Evolutionary conservation across 1,139 yeast species (phyloP), one percentile per base, ranked within the genome.

Genomic region (Zygosaccharomyces sapae): DNA sequence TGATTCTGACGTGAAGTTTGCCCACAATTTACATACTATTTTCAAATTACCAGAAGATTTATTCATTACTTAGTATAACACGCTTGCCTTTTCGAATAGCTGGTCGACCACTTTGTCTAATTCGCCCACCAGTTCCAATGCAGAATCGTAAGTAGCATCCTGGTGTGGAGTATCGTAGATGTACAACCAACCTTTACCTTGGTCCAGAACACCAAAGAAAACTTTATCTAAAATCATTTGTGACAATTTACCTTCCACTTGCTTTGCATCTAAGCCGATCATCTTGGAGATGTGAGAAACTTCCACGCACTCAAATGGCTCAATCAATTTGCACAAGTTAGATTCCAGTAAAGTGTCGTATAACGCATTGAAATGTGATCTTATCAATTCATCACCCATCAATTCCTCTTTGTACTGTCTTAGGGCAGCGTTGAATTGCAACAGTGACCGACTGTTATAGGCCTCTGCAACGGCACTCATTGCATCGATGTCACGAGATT

Each of bases 171-270:
- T 88, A 52, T 88, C 95, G 62, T 87, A 92, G 50, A 92, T 81
- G 57, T 89, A 83, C 58, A 92, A 77, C 96, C 97, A 92, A 5
- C 98, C 98, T 66, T 90, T 90, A 41, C 98, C 98, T 72, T 92
- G 99, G 67, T 92, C 98, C 59, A 92, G 75, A 40, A 94, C 97
- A 41, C 98, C 99, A 62, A 84, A 86, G 60, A 94, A 88, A 12
- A 90, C 87, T 64, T 88, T 86, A 67, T 92, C 98, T 59, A 92
- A 76, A 58, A 92, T 92, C 98, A 92, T 92, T 69, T 92, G 97
- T 44, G 95, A 83, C 55, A 92, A 76, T 68, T 92, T 92, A 13
- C 95, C 95, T 69, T 92, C 99, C 25, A 92, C 90, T 65, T 89
- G 95, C 55, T 83, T 85, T 45, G 83, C 75, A 58, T 89, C 92